Conservation (phyloP, 306 rosid species). For the Medicago lupulina region DNA sequence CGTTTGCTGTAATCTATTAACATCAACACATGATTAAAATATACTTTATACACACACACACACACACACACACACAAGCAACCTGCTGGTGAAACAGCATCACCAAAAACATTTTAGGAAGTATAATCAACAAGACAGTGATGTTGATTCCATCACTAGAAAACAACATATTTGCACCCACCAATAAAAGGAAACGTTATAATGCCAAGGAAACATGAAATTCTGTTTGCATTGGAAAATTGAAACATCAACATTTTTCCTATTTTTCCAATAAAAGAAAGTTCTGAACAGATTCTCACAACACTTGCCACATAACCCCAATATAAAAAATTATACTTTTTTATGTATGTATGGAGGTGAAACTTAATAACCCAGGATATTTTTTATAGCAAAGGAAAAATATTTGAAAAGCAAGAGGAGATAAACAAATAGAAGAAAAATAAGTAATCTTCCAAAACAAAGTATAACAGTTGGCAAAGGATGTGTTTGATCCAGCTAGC, state of each 20-base stretch:
- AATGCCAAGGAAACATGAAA: background rate
- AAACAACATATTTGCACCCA: slow-evolving; percentile 1
- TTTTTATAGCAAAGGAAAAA: slow-evolving; percentile 7
- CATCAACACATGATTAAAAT: too few species aligned
- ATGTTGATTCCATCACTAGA: slow-evolving; percentile 9
- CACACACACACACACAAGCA: too few species aligned
- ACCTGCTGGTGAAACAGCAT: too few species aligned
- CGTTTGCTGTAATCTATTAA: too few species aligned
- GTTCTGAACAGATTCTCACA: background rate
- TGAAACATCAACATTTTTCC: background rate
- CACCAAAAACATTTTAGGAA: too few species aligned
- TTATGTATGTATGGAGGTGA: background rate
- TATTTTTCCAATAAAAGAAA: background rate
- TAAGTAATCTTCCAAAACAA: slow-evolving; percentile 7
- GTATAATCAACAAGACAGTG: slow-evolving; percentile 25
- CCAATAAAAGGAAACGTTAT: slow-evolving; percentile 15
- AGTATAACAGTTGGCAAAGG: background rate
- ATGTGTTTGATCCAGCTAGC: background rate
- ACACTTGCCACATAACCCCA: slow-evolving; percentile 17
- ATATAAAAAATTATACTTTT: slow-evolving; percentile 7
- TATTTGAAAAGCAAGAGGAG: background rate
- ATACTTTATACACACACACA: too few species aligned
- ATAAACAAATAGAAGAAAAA: slow-evolving; percentile 1
- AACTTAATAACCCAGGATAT: slow-evolving; percentile 6
- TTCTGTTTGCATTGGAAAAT: background rate